Conservation (phyloP, 805 yeast species). For the Middelhovenomyces tepae region DNA sequence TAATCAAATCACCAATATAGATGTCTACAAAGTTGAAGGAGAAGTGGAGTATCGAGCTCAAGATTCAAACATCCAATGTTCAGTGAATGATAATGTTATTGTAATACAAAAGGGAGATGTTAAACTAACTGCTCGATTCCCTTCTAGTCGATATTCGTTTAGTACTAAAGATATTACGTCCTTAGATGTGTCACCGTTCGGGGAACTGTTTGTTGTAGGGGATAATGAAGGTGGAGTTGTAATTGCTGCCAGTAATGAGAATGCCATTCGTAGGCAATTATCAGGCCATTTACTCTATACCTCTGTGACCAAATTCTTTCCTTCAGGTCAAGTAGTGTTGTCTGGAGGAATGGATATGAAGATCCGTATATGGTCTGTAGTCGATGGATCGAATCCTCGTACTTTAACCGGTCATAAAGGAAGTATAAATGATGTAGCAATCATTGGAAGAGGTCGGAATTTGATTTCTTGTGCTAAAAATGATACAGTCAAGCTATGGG, state of each 20-base stretch:
- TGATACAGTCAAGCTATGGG: conserved; percentile 58
- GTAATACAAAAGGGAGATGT: conserved; percentile 6
- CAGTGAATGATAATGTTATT: conserved; percentile 3
- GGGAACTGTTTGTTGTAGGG: conserved; percentile 28
- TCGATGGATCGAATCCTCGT: conserved; percentile 41
- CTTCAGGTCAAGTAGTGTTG: conserved; percentile 53
- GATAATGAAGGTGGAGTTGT: conserved; percentile 27
- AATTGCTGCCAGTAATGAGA: conserved; percentile 13
- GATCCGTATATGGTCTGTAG: conserved; percentile 52
- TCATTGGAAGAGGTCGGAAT: conserved; percentile 62
- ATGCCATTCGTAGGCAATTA: conserved; percentile 14
- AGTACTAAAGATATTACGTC: conserved; percentile 22
- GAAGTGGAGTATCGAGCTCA: conserved; percentile 13
- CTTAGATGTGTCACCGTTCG: conserved; percentile 29
- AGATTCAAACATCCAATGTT: conserved; percentile 11
- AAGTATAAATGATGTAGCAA: conserved; percentile 38
- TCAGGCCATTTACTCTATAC: conserved; percentile 47
- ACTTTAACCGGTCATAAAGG: conserved; percentile 43
- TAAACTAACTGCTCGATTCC: conserved; percentile 4
- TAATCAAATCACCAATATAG: conserved; percentile 21
- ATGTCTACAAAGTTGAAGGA: conserved; percentile 17
- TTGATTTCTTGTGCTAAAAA: conserved; percentile 45
- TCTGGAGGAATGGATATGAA: conserved; percentile 52
- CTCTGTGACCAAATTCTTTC: conserved; percentile 41
- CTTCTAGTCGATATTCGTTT: not conserved